Percentiles rank a stretch among this genome's conserved stretches.
phyloP scores from a whole-genome alignment of 306 rosid species.

The Betula pendula region DNA sequence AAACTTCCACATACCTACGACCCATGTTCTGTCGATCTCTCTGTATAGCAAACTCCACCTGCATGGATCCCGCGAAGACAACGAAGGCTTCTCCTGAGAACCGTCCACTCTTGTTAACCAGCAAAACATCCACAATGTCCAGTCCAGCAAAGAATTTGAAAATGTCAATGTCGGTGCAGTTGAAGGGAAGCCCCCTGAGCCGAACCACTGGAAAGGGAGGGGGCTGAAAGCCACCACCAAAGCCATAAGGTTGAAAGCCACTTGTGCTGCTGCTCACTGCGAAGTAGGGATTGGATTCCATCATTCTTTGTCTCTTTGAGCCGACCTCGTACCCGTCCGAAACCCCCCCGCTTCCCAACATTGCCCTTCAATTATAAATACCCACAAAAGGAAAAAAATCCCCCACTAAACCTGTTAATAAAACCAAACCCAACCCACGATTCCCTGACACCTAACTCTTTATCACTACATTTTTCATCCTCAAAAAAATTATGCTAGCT shows the following conservation, averaged over 20 bases:
- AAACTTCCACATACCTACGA: constrained; percentile 92
- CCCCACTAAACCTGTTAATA: constrained; percentile 98
- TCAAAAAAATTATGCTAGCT: neutral
- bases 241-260: constrained; percentile 56
- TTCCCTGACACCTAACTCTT: constrained; percentile 69
- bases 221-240: constrained; percentile 43
- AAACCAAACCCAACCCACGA: constrained; percentile 88
- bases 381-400: constrained; percentile 74
- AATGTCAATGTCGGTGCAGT: constrained; percentile 90
- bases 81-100: constrained; percentile 98
- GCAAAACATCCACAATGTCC: constrained; percentile 88
- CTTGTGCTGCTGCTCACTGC: constrained; percentile 90
- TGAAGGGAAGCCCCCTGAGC: constrained; percentile 96
- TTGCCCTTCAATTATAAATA: constrained; percentile 91
- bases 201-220: constrained; percentile 91
- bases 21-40: constrained; percentile 97
- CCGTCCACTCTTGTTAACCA: constrained; percentile 94
- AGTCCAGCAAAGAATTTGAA: constrained; percentile 96
- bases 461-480: constrained; percentile 35
- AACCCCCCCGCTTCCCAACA: constrained; percentile 99
- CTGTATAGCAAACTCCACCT: constrained; percentile 86
- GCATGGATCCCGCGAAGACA: constrained; percentile 90
- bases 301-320: constrained; percentile 99
- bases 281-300: constrained; percentile 99
- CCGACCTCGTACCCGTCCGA: constrained; percentile 99